These are phyloP conservation scores for Botrytis cinerea DNA, from an alignment of 2,329 filamentous ascomycete species.

Conservation along the genomic window DNA sequence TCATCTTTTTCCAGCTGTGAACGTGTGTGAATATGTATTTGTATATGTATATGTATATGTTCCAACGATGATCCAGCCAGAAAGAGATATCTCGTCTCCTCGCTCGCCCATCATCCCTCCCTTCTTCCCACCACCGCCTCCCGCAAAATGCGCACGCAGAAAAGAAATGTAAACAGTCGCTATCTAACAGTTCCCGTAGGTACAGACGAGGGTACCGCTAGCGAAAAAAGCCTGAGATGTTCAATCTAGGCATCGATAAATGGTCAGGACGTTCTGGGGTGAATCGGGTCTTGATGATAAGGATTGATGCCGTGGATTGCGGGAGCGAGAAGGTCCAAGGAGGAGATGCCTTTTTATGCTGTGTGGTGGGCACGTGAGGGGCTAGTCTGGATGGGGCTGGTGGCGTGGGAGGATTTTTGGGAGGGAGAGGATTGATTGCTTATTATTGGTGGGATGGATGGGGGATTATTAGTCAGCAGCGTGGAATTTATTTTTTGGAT, in stretches of 20 bases:
- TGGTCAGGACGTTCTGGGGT: slow-evolving; percentile 82
- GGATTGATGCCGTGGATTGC: slow-evolving; percentile 71
- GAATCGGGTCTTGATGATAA: slow-evolving; percentile 88
- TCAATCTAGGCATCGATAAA: slow-evolving; percentile 86
- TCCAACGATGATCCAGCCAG: not conserved
- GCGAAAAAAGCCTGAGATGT: slow-evolving; percentile 89
- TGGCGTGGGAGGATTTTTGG: not conserved
- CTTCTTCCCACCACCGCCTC: no score
- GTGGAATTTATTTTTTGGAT: slow-evolving; percentile 10
- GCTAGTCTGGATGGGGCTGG: not conserved
- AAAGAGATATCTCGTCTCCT: not conserved
- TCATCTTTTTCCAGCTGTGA: no score
- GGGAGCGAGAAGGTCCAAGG: not conserved
- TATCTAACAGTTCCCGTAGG: slow-evolving; percentile 94
- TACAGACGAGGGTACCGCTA: slow-evolving; percentile 79
- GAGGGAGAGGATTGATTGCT: no score
- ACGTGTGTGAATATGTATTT: no score
- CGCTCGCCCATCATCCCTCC: not conserved
- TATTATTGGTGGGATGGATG: not conserved
- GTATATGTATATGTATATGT: no score
- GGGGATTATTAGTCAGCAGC: not conserved
- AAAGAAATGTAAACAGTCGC: slow-evolving; percentile 78
- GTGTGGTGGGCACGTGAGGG: not conserved
- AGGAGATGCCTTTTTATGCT: slow-evolving; percentile 15
- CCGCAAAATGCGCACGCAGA: slow-evolving; percentile 18